Base-by-base conservation (phyloP, 2,329 filamentous ascomycete species). In the Fusarium guadeloupense region DNA sequence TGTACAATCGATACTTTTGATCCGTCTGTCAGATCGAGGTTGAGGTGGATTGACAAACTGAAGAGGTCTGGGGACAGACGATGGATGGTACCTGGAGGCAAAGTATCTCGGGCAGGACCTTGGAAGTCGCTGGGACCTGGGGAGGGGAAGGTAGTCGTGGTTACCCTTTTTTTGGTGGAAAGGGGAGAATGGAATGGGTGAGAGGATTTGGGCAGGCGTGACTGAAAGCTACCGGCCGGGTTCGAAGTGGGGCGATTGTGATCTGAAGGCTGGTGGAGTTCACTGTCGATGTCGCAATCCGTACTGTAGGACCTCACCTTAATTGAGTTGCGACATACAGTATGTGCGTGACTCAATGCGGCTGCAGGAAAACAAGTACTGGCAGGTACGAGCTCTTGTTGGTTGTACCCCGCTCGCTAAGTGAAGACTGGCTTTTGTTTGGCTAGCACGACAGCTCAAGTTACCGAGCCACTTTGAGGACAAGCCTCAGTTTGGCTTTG, bases 71-170 rank as follows among this genome's bases (percentile, higher is more conserved):
- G 62, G 55, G 69, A 68, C 56, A 64, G 61, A 62, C 62, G 69
- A 66, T 54, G 63, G 59, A 67, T 40, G 72, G 77, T 79, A 79
- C 77, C 70, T 78, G 67, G 54, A 69, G 66, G 67, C 64, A 71
- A 79, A 76, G 77, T 78, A 78, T 75, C 75, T 78, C 70, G 64
- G 66, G 53, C 60, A 70, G 64, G 59, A 71, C 67, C 68, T 72
- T 64, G 66, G 53, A 69, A 69, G 66, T 69, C 64, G 66, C 66
- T 68, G 66, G 71, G 67, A 68, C 67, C 61, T 71, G 70, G 71
- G 63, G 65, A 66, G 64, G 64, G 67, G 65, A 66, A 65, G 66
- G 64, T 68, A 67, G 69, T 72, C 66, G 74, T 71, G 71, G 70
- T 72, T 66, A 69, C 58, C 67, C 69, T 72, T 67, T 73, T 73